Conservation (phyloP, 495 filamentous ascomycete species). For the Tetracladium setigerum region DNA sequence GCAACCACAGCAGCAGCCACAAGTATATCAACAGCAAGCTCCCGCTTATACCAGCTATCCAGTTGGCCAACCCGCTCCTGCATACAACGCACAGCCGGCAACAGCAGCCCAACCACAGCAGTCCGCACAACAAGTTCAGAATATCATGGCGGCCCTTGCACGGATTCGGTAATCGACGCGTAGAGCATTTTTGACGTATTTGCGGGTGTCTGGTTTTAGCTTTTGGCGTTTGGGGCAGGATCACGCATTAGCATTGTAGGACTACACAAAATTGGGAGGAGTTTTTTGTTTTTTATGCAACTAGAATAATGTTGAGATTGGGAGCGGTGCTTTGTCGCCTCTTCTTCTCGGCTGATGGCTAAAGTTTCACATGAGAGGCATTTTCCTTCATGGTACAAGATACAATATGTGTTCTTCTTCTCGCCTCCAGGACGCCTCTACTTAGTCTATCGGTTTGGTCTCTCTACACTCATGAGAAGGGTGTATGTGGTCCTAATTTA, state of each 20-base stretch:
- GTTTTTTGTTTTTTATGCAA: no score
- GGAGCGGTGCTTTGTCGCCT: no score
- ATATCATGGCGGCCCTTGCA: conserved; percentile 40
- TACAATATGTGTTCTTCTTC: no score
- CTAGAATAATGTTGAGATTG: no score
- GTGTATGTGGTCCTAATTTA: neutral
- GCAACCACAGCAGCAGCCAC: conserved; percentile 25
- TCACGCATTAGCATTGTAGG: no score
- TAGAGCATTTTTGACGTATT: neutral
- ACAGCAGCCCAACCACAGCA: conserved; percentile 19
- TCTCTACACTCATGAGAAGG: no score
- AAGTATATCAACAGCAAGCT: conserved; percentile 15
- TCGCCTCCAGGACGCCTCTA: no score
- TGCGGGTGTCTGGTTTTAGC: neutral
- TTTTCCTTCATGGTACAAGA: no score
- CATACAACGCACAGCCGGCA: conserved; percentile 1
- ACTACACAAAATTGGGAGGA: no score
- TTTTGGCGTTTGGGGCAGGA: neutral
- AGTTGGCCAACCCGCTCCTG: conserved; percentile 5
- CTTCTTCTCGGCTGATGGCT: no score
- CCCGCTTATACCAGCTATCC: conserved; percentile 13
- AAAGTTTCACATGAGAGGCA: no score
- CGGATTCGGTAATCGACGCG: conserved; percentile 34
- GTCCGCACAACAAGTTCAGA: conserved; percentile 33
- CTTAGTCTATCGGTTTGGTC: no score